Evolutionary conservation across 441 rosid genomes (phyloP), one percentile per base, ranked within the genome.

Genomic region (Adansonia grandidieri): DNA sequence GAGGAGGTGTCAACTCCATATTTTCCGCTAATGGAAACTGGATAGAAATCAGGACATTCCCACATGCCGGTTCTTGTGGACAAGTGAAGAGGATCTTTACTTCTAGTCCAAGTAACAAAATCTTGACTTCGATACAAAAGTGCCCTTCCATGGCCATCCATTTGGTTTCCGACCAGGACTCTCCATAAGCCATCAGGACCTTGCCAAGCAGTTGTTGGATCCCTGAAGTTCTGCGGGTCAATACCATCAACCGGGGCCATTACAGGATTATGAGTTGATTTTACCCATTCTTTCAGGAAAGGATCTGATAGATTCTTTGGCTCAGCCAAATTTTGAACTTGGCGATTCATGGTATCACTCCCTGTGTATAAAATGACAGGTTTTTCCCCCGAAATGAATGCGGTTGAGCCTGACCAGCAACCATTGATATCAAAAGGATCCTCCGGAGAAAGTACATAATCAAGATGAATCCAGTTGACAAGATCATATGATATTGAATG

Each of bases 111-210:
- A 2, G 40, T 6, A 5, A 71, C 13, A 50, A 87, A 88, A 67
- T 90, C 88, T 64, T 77, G 77, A 63, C 89, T 85, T 22, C 70
- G 75, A 64, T 83, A 88, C 45, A 86, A 20, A 69, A 85, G 7
- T 0, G 85, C 89, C 24, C 81, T 42, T 11, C 93, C 91, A 9
- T 7, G 61, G 28, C 11, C 58, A 47, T 7, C 28, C 66, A 73
- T 57, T 13, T 62, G n/a, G 66, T 62, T 24, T 28, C 66, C 66
- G 2, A 62, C 44, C 7, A 60, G 89, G 84, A 64, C 79, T 78
- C 90, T 85, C 90, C 89, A 90, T 73, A 2, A 56, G 13, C 85
- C 82, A 53, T 90, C 94, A n/a, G 74, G 79, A 5, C 91, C 94
- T 20, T 47, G 40, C 89, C 94, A 91, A 6, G 88, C 87, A 0